Evolutionary conservation across 2,329 filamentous ascomycete genomes (phyloP).

Genomic region (Alternaria arbusti): DNA sequence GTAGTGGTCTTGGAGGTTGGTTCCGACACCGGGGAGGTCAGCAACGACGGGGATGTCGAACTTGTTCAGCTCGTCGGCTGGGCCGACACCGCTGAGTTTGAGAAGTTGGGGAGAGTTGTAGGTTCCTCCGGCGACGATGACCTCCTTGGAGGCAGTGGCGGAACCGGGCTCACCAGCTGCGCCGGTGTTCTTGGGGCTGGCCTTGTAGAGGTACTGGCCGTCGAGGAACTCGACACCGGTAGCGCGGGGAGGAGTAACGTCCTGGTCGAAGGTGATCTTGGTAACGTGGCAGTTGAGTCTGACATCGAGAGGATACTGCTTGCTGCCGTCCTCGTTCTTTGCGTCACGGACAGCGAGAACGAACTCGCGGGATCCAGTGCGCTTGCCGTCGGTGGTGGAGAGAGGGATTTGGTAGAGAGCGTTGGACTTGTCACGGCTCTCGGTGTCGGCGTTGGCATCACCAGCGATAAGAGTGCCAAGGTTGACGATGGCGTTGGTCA

Average conservation of each 20-base stretch:
- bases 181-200: conserved; percentile 45
- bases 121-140: conserved; percentile 54
- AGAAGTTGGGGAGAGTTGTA: conserved; percentile 71
- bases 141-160: conserved; percentile 38
- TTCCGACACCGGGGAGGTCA: conserved; percentile 67
- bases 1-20: conserved; percentile 69
- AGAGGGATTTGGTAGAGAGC: conserved; percentile 66
- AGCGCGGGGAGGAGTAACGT: conserved; percentile 61
- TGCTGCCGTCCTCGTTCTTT: conserved; percentile 57
- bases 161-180: conserved; percentile 48
- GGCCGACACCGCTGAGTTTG: conserved; percentile 69
- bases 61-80: conserved; percentile 57
- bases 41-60: conserved; percentile 62
- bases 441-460: conserved; percentile 59
- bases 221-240: conserved; percentile 53
- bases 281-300: conserved; percentile 69
- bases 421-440: conserved; percentile 54
- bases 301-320: conserved; percentile 64
- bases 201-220: conserved; percentile 52
- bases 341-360: conserved; percentile 60
- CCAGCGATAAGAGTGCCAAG: conserved; percentile 49
- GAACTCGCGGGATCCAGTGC: conserved; percentile 64
- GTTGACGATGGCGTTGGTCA: conserved; percentile 42
- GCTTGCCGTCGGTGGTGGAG: conserved; percentile 55
- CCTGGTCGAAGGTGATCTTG: conserved; percentile 69